Conservation (phyloP, 805 yeast genomes). For the Henningerozyma blattae region DNA sequence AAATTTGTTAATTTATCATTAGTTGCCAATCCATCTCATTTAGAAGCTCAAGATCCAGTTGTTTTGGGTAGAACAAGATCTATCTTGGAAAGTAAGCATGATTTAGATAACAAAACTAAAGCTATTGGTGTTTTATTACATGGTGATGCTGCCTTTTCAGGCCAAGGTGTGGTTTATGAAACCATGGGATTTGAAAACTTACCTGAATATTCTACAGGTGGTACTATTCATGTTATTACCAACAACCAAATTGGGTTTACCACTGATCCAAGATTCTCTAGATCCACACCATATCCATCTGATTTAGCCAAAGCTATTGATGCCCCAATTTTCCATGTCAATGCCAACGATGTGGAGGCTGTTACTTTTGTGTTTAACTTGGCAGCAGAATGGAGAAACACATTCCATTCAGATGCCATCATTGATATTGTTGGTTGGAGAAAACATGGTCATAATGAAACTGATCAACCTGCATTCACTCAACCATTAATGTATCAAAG, state of each 20-base stretch:
- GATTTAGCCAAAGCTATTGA: constrained; percentile 94
- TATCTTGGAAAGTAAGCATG: constrained; percentile 81
- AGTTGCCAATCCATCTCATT: constrained; percentile 98
- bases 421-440: constrained; percentile 97
- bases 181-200: constrained; percentile 89
- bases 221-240: constrained; percentile 90
- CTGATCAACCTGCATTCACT: constrained; percentile 98
- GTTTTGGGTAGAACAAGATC: constrained; percentile 98
- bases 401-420: constrained; percentile 92
- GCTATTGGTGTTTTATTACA: constrained; percentile 89
- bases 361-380: constrained; percentile 82
- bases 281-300: constrained; percentile 97
- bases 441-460: constrained; percentile 98
- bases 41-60: constrained; percentile 98
- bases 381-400: constrained; percentile 98
- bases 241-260: constrained; percentile 99
- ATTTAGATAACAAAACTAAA: constrained; percentile 69
- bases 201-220: constrained; percentile 97
- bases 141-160: constrained; percentile 99
- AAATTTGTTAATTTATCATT: constrained; percentile 88
- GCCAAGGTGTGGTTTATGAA: constrained; percentile 98
- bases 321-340: constrained; percentile 98
- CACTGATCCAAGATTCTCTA: constrained; percentile 93
- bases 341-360: constrained; percentile 95
- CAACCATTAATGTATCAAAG: constrained; percentile 95